These are phyloP conservation scores for Infundibulicybe gibba DNA, from an alignment of 768 basidiomycete species.

Conservation along the genomic window DNA sequence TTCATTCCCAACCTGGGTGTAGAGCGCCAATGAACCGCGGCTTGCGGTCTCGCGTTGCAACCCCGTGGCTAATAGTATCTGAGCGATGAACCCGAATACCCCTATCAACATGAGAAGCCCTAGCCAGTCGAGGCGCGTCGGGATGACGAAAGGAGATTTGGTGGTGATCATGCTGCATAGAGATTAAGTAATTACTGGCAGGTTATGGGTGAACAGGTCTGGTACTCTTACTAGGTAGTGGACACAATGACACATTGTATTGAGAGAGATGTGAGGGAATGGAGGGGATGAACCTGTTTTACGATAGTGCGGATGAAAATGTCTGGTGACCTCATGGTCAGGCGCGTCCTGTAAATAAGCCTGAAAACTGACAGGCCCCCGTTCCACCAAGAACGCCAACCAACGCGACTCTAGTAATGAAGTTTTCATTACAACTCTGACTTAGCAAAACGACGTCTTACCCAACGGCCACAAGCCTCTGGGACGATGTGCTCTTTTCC, in stretches of 20 bases:
- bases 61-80: conserved; percentile 22
- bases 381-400: conserved; percentile 59
- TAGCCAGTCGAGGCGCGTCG: conserved; percentile 38
- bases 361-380: conserved; percentile 64
- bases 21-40: too few species aligned
- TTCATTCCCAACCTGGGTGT: too few species aligned
- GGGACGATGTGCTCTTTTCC: conserved; percentile 24
- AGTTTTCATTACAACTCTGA: too few species aligned
- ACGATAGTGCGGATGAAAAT: conserved; percentile 59
- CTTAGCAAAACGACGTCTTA: conserved; percentile 1
- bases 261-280: conserved; percentile 55
- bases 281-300: conserved; percentile 66
- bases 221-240: conserved; percentile 19
- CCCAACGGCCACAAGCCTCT: conserved; percentile 54
- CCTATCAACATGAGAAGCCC: conserved; percentile 42
- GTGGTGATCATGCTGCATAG: conserved; percentile 36
- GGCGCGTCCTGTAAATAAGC: conserved; percentile 57
- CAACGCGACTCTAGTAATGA: conserved; percentile 47
- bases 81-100: conserved; percentile 44
- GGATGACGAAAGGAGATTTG: conserved; percentile 36
- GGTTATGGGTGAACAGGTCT: background rate
- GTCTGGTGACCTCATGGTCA: conserved; percentile 18
- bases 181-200: background rate
- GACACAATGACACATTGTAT: conserved; percentile 44
- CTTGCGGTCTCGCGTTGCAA: too few species aligned